These are phyloP conservation scores for Candida tetrigidarum DNA, from an alignment of 1,139 yeast genomes.

Conservation along the genomic window DNA sequence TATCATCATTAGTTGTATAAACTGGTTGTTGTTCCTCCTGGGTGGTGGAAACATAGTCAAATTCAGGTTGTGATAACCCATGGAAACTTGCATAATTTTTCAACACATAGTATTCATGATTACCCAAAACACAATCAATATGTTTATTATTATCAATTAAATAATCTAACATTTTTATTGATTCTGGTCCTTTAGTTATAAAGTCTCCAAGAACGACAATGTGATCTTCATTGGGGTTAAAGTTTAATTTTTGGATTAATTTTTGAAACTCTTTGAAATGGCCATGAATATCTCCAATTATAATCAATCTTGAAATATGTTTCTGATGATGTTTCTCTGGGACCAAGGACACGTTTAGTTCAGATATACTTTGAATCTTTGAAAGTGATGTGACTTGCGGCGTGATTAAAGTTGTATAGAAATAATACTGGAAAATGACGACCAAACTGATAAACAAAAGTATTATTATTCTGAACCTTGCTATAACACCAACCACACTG, in stretches of 20 bases:
- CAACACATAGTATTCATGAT: constrained; percentile 77
- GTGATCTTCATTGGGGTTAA: constrained; percentile 52
- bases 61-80: constrained; percentile 41
- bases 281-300: constrained; percentile 73
- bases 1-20: neutral
- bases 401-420: neutral
- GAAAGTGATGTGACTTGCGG: neutral
- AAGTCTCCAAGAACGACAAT: constrained; percentile 85
- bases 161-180: constrained; percentile 67
- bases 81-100: constrained; percentile 64
- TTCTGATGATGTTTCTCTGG: neutral
- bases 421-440: neutral
- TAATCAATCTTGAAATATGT: neutral
- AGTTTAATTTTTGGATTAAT: constrained; percentile 53
- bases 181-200: constrained; percentile 81
- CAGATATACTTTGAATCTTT: neutral
- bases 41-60: neutral
- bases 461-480: neutral
- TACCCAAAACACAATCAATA: constrained; percentile 81
- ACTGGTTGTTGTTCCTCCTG: neutral
- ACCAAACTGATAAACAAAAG: neutral
- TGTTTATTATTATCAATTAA: constrained; percentile 53
- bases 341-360: neutral
- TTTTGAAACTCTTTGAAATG: constrained; percentile 57
- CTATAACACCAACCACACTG: too few relatives aligned